Percentiles rank a stretch among this genome's conserved stretches.
Evolutionary conservation across 1,139 yeast species (phyloP).

Genomic region (Casaregolazyma lundiana): DNA sequence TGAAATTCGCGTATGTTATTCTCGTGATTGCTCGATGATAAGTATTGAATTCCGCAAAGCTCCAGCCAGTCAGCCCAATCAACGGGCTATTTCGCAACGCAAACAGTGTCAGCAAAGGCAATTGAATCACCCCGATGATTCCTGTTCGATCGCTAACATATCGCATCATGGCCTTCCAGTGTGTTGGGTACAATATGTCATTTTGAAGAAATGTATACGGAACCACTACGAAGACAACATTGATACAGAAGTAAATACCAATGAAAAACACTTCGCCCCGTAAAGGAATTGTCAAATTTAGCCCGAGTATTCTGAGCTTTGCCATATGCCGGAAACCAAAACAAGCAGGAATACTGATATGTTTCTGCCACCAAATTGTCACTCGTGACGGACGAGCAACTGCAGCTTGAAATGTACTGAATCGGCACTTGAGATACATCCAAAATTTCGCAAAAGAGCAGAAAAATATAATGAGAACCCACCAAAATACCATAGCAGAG

Average conservation of each 20-base stretch:
- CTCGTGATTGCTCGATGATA: constrained; percentile 60
- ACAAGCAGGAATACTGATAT: constrained; percentile 32
- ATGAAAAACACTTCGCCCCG: constrained; percentile 55
- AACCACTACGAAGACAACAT: constrained; percentile 40
- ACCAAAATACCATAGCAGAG: constrained; percentile 28
- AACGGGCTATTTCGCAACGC: constrained; percentile 60
- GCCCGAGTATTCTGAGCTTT: constrained; percentile 21
- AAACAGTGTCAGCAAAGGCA: constrained; percentile 53
- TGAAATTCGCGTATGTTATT: constrained; percentile 44
- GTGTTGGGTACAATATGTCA: constrained; percentile 39
- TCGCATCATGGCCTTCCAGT: constrained; percentile 40
- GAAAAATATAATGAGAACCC: constrained; percentile 33
- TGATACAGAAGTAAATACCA: constrained; percentile 43
- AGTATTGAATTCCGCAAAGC: constrained; percentile 55
- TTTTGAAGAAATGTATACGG: constrained; percentile 40
- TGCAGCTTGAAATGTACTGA: constrained; percentile 24
- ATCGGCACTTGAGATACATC: constrained; percentile 22
- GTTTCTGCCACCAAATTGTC: constrained; percentile 23
- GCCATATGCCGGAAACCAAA: constrained; percentile 32
- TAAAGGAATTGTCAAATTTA: constrained; percentile 48
- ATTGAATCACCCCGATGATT: constrained; percentile 51
- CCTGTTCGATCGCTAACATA: constrained; percentile 57
- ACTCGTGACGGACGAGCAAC: constrained; percentile 24
- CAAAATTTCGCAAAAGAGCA: constrained; percentile 19
- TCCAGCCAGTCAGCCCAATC: constrained; percentile 56